Conservation (phyloP, 176 grass and related monocot species). For the barley (Hordeum vulgare) region MorexV3_pseudomolecules_assembly NC_058518.1:489951001-489951500, state of each 20-base stretch:
- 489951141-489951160: conserved; percentile 14
- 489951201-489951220: conserved; percentile 17
- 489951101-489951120: background rate
- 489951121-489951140: background rate
- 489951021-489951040: conserved; percentile 1
- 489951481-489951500: too few species aligned
- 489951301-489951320: conserved; percentile 16
- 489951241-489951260: background rate
- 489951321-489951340: conserved; percentile 20
- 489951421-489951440: background rate
- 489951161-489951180: background rate
- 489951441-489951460: background rate
- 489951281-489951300: conserved; percentile 19
- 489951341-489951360: conserved; percentile 62
- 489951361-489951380: conserved; percentile 77
- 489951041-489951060: background rate
- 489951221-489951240: background rate
- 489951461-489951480: background rate
- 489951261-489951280: background rate
- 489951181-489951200: conserved; percentile 5
- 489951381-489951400: conserved; percentile 35
- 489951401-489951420: background rate
- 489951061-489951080: background rate
- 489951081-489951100: background rate
- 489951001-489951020: conserved; percentile 11